Conservation (phyloP, 192 early-diverging fungal genomes). For the Coemansia sp. region DNA sequence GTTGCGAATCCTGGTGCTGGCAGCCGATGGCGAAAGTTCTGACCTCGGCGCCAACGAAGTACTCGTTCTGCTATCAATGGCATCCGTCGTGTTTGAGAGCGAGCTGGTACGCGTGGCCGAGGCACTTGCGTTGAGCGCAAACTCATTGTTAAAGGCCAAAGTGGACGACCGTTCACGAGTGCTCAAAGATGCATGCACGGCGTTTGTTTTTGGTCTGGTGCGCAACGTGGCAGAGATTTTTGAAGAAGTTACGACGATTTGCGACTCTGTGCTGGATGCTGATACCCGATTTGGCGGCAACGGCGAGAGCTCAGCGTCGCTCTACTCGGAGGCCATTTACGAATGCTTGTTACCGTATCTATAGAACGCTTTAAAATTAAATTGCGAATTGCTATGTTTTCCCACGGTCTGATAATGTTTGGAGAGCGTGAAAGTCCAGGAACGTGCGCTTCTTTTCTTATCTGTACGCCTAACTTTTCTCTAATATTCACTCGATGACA, state of each 20-base stretch:
- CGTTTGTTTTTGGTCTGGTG: conserved; percentile 48
- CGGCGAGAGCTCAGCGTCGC: conserved; percentile 19
- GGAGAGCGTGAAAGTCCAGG: neutral
- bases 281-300: neutral
- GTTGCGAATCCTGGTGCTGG: conserved; percentile 46
- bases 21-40: conserved; percentile 21
- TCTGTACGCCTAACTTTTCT: neutral
- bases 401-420: conserved; percentile 2
- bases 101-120: conserved; percentile 34
- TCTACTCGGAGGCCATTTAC: conserved; percentile 25
- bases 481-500: neutral
- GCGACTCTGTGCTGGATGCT: conserved; percentile 18
- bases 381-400: neutral
- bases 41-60: conserved; percentile 5
- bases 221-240: conserved; percentile 47
- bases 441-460: neutral
- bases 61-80: conserved; percentile 33
- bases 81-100: conserved; percentile 40
- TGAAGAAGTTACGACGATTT: conserved; percentile 41
- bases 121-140: conserved; percentile 22
- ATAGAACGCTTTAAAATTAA: neutral
- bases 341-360: conserved; percentile 19
- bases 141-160: neutral
- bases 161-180: neutral
- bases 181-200: conserved; percentile 24